Conservation (phyloP, 2,329 filamentous ascomycete species). For the Paecilomyces sp. region DNA sequence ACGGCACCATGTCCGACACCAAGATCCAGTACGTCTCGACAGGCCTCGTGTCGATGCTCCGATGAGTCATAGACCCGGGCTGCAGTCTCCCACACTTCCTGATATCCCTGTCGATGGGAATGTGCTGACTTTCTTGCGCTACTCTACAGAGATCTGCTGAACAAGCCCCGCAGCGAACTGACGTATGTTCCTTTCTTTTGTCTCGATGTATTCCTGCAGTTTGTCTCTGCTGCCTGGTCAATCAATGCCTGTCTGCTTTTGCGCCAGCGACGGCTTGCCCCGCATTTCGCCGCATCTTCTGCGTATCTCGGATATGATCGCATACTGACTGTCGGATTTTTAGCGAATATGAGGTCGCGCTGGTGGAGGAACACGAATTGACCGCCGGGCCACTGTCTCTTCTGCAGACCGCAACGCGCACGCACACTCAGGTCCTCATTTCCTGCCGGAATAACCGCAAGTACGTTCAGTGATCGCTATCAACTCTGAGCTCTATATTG, state of each 20-base stretch:
- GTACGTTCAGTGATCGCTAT: neutral
- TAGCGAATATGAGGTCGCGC: conserved; percentile 85
- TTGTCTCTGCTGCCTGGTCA: neutral
- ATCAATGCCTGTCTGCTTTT: neutral
- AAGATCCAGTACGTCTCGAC: conserved; percentile 60
- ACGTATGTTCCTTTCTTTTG: conserved; percentile 54
- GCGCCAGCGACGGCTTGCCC: neutral
- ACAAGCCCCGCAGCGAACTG: conserved; percentile 82
- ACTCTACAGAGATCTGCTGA: conserved; percentile 67
- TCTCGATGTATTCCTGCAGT: neutral
- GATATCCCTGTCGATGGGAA: conserved; percentile 3
- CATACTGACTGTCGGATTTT: neutral
- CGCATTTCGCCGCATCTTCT: conserved; percentile 13
- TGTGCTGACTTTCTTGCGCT: conserved; percentile 22
- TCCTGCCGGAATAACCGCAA: conserved; percentile 98
- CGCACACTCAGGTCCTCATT: conserved; percentile 92
- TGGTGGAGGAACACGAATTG: conserved; percentile 73
- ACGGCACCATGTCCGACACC: conserved; percentile 53
- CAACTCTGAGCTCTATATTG: neutral
- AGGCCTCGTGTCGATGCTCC: neutral
- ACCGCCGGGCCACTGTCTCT: conserved; percentile 79
- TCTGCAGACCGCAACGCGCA: conserved; percentile 91
- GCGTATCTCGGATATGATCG: neutral
- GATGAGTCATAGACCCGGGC: conserved; percentile 11
- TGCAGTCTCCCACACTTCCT: conserved; percentile 12